phyloP scores from a whole-genome alignment of 345 rosid genomes.

The Aegle marmelos region DNA sequence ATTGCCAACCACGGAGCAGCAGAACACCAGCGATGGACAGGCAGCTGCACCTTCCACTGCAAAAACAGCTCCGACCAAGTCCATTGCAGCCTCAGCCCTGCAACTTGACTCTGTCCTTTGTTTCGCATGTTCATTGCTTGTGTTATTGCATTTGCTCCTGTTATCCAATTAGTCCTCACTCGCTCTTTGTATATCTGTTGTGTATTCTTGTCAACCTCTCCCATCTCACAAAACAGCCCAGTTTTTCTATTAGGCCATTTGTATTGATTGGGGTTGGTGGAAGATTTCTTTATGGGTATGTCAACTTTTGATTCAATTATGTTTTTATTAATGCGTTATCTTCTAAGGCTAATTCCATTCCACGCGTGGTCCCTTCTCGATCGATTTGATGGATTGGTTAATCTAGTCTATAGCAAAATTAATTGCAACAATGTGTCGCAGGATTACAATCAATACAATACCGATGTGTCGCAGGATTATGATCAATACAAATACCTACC shows the following conservation, averaged over 20 bases:
- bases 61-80: slow-evolving; percentile 15
- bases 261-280: slow-evolving; percentile 4
- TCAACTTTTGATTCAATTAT: neutral
- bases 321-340: neutral
- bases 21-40: slow-evolving; percentile 16
- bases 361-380: neutral
- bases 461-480: too few species aligned
- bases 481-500: too few species aligned
- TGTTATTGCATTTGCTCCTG: slow-evolving; percentile 1
- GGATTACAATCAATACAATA: too few species aligned
- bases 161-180: neutral
- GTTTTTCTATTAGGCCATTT: neutral
- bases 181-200: slow-evolving; percentile 19
- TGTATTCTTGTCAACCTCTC: slow-evolving; percentile 12
- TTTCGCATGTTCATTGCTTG: slow-evolving; percentile 6
- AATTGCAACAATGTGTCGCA: too few species aligned
- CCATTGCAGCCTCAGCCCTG: slow-evolving; percentile 13
- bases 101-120: slow-evolving; percentile 6
- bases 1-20: slow-evolving; percentile 34
- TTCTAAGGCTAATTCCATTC: too few species aligned
- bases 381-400: neutral
- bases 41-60: slow-evolving; percentile 27
- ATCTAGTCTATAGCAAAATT: too few species aligned
- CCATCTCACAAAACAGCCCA: neutral
- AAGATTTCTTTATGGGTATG: neutral